Evolutionary conservation across 2,329 filamentous ascomycete genomes (phyloP), one percentile per base, ranked within the genome.

Genomic region (Trichoderma sp.): DNA sequence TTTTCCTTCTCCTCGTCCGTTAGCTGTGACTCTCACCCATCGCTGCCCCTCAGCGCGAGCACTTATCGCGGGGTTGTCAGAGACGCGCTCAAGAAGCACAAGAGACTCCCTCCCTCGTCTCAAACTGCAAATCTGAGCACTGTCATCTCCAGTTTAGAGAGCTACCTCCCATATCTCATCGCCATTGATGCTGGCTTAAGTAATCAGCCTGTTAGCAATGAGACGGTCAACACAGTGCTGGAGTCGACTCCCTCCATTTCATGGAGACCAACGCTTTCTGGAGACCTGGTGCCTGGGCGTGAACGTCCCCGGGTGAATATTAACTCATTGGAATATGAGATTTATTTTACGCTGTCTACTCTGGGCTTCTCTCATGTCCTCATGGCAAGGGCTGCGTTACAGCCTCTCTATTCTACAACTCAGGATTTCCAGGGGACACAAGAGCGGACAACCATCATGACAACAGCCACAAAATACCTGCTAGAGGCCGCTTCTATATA

Each of bases 1-100:
- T 93, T 97, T 81, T 92, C 94, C 71, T 96, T 98, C 82, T 93
- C 94, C 27, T 88, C 92, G 50, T 93, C 88, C 84, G 93, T 97
- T 84, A 89, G 86, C 80, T 96, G 93, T 81, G 90, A 92, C 78
- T 95, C 94, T 3, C 96, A 98, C 84, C 96, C 97, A 4, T 98
- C 96, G 0, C 89, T 99, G 59, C 94, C 95, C 29, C 90, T 96
- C 80, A 90, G 91, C 73, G 93, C 95, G 27, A 95, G 95, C 78
- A 96, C 94, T 9, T 91, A 94, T 81, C 94, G 97, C 76, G 93
- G 94, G 79, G 91, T 97, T 21, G 89, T 98, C 69, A 92, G 95
- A 80, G 92, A 96, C 83, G 90, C 92, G 3, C 88, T 99, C 76
- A 98, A 98, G 85, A 92, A 92, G 79, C 92, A 98, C 87, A 98